These are phyloP conservation scores for Dipteronia dyeriana DNA, from an alignment of 345 rosid species.

Conservation along the genomic window DNA sequence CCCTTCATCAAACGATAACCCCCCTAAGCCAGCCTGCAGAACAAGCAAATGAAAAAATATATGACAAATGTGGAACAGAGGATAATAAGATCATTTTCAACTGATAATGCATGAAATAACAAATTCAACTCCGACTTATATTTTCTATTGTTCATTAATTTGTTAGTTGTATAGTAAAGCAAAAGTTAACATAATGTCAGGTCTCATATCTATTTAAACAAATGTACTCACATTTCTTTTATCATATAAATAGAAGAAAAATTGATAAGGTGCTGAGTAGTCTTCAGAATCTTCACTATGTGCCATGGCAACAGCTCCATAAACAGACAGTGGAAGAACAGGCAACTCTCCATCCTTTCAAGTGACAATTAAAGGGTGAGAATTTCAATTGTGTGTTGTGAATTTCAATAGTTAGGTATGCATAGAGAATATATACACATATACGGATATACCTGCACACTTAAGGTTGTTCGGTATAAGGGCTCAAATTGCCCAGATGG, in stretches of 20 bases:
- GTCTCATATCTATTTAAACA: not conserved
- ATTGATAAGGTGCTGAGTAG: too few relatives aligned
- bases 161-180: too few relatives aligned
- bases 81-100: not conserved
- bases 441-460: slow-evolving; percentile 46
- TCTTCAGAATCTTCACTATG: too few relatives aligned
- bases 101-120: not conserved
- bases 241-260: too few relatives aligned
- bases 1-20: slow-evolving; percentile 96
- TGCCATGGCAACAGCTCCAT: too few relatives aligned
- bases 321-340: too few relatives aligned
- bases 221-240: too few relatives aligned
- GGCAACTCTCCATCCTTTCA: too few relatives aligned
- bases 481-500: slow-evolving; percentile 96
- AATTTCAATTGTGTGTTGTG: not conserved
- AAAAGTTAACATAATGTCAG: not conserved
- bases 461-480: slow-evolving; percentile 72
- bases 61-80: not conserved
- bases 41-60: slow-evolving; percentile 1
- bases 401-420: not conserved
- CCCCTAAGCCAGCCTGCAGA: slow-evolving; percentile 84
- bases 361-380: too few relatives aligned
- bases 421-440: not conserved
- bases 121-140: not conserved
- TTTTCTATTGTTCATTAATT: not conserved